These are phyloP conservation scores for Fusarium sp. DNA, from an alignment of 2,329 filamentous ascomycete genomes.

Conservation along the genomic window DNA sequence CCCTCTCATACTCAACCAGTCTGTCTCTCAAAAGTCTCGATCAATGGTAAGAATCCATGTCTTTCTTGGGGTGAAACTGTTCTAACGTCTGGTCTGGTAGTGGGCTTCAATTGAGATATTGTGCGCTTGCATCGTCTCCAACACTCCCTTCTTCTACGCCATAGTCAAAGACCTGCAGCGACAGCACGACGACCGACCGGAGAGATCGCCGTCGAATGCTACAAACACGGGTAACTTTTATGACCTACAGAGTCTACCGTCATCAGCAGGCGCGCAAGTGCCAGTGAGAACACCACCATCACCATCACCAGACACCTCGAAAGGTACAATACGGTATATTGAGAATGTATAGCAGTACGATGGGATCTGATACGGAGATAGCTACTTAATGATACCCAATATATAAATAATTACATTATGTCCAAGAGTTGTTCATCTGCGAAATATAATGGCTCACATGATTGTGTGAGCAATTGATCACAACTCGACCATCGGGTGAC, in stretches of 20 bases:
- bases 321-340: constrained; percentile 8
- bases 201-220: constrained; percentile 25
- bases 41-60: constrained; percentile 43
- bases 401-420: background rate
- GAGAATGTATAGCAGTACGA: constrained; percentile 8
- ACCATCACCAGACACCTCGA: constrained; percentile 10
- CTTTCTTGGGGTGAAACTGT: fast-evolving
- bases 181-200: constrained; percentile 43
- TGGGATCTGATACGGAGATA: background rate
- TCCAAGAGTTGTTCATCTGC: background rate
- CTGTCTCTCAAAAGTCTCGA: constrained; percentile 49
- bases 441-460: background rate
- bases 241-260: constrained; percentile 33
- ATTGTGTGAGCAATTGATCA: background rate
- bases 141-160: constrained; percentile 51
- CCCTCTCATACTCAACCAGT: constrained; percentile 49
- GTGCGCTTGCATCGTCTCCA: constrained; percentile 51
- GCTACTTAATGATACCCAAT: constrained; percentile 24
- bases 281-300: no score
- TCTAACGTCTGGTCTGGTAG: constrained; percentile 11
- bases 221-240: constrained; percentile 24
- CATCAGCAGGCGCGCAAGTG: constrained; percentile 5
- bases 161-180: constrained; percentile 47
- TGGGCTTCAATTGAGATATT: constrained; percentile 53
- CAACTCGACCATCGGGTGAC: background rate